phyloP scores from a whole-genome alignment of 2,329 filamentous ascomycete species.

The Cercospora sp. region DNA sequence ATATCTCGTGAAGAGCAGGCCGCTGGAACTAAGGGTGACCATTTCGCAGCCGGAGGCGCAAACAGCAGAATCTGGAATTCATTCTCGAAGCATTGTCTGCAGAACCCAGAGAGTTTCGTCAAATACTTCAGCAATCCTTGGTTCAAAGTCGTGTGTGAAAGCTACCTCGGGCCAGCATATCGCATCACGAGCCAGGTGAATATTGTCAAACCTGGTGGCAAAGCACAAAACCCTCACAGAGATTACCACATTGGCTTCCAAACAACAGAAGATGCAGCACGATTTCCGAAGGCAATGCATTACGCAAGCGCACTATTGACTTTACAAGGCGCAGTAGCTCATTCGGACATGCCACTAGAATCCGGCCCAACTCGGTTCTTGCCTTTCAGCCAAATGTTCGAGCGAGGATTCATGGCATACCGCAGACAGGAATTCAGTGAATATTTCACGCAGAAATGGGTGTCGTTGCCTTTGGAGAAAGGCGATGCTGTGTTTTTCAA shows the following conservation, averaged over 20 bases:
- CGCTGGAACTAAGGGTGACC: slow-evolving; percentile 54
- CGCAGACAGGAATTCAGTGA: slow-evolving; percentile 54
- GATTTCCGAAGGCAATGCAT: slow-evolving; percentile 57
- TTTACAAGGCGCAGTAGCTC: slow-evolving; percentile 64
- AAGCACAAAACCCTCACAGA: slow-evolving; percentile 59
- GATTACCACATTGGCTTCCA: slow-evolving; percentile 68
- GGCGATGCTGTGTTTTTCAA: slow-evolving; percentile 67
- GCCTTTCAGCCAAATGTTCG: slow-evolving; percentile 61
- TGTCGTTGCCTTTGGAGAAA: slow-evolving; percentile 54
- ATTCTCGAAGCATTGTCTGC: slow-evolving; percentile 60
- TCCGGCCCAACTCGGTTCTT: slow-evolving; percentile 63
- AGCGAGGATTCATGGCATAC: slow-evolving; percentile 61
- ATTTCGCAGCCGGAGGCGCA: slow-evolving; percentile 58
- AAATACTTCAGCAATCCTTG: slow-evolving; percentile 63
- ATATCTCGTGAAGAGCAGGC: slow-evolving; percentile 49
- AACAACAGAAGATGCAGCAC: slow-evolving; percentile 48
- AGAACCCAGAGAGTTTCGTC: slow-evolving; percentile 56
- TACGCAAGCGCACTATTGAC: slow-evolving; percentile 59
- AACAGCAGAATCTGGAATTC: slow-evolving; percentile 68
- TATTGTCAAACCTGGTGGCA: slow-evolving; percentile 60
- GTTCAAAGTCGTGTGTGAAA: slow-evolving; percentile 53
- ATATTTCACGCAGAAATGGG: slow-evolving; percentile 56
- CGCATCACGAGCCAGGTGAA: slow-evolving; percentile 64
- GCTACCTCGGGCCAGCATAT: slow-evolving; percentile 63
- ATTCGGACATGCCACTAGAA: slow-evolving; percentile 60